Base-by-base conservation (phyloP, 1,284 basidiomycete genomes). In the Tylopilus orsonianus region DNA sequence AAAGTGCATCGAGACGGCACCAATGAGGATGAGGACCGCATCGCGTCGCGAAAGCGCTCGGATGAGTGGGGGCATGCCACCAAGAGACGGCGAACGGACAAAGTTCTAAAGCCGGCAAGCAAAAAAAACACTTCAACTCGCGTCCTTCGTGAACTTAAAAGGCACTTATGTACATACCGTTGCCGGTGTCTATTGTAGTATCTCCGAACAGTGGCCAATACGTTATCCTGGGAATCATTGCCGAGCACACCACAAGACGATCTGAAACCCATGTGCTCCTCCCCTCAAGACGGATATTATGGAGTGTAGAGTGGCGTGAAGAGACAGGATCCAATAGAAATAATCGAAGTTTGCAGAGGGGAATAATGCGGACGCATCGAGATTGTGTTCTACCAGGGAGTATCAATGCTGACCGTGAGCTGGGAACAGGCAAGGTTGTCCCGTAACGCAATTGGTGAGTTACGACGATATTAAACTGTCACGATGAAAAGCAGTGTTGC, bases 1-100 rank as follows among this genome's bases (percentile, higher is more conserved):
- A 37, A 81, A 50, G 56, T 83, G 78, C 77, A 80, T 79, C 40
- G 65, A 61, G 26, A 70, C 62, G 4, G 77, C 79, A 29, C 80
- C 79, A 19, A 80, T 53, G 43, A 79, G 62, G 45, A 81, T 57
- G 53, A 82, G 73, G 42, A 78, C 44, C 10, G 70, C 77, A 65
- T 82, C 80, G 33, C 77, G 72, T 18, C 64, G 58, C 3, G 73
- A 64, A 18, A 74, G 50, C 22, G 58, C 16, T 22, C 65, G 67
- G 44, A 66, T 50, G 29, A 68, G 47, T 12, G 62, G 12, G 43
- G 62, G 57, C 58, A 64, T 62, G 23, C 26, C 13, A 36, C 38
- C 12, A 40, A 13, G 35, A 27, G 34, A 29, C 6, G n/a, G 35
- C 2, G 26, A 4, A 20, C 9, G 14, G 44, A 24, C 7, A 44